These are phyloP conservation scores for Perilla frutescens DNA, from an alignment of 257 asterid species.

Conservation along the genomic window DNA sequence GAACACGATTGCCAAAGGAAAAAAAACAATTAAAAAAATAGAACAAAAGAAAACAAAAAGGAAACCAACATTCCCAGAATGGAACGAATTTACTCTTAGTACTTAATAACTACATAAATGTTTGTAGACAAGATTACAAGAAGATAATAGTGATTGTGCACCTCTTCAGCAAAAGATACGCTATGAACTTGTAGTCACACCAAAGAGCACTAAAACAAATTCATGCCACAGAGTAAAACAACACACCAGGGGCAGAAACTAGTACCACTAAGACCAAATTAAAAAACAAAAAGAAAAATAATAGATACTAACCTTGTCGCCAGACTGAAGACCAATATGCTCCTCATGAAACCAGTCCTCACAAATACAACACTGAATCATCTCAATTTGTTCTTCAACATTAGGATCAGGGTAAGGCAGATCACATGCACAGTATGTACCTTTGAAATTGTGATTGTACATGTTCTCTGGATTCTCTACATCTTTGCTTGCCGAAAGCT, in stretches of 20 bases:
- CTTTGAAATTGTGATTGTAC: constrained; percentile 92
- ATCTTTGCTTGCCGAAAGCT: constrained; percentile 85
- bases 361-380: constrained; percentile 94
- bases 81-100: not conserved
- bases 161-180: no score
- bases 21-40: not conserved
- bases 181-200: no score
- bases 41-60: not conserved
- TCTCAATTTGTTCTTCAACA: constrained; percentile 89
- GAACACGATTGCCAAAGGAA: not conserved
- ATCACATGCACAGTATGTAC: constrained; percentile 93
- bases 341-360: constrained; percentile 99
- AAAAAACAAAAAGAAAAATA: not conserved
- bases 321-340: constrained; percentile 75
- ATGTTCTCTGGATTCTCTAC: constrained; percentile 65
- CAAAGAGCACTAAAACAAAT: no score
- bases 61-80: not conserved
- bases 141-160: no score
- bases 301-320: constrained; percentile 63
- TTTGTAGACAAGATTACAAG: no score
- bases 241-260: no score
- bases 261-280: no score
- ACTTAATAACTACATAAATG: not conserved
- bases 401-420: constrained; percentile 96
- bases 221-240: no score